Base-by-base conservation (phyloP, 225 moss, liverwort and hornwort genomes). In the Polytrichum formosum region DNA sequence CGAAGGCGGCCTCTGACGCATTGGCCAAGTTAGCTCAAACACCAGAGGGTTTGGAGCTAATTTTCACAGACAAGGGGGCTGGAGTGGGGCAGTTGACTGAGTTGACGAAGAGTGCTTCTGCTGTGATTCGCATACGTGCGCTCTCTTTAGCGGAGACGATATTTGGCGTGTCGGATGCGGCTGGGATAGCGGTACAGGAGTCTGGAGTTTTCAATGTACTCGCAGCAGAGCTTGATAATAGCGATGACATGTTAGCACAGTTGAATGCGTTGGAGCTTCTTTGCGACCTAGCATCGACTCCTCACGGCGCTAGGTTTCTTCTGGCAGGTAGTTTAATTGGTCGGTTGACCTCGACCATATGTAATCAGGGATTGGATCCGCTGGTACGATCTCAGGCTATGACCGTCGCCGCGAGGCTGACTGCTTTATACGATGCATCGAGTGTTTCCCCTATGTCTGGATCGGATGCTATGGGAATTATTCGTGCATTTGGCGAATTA, bases 221-320 rank as follows among this genome's bases (percentile, higher is more conserved):
- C 55, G 88, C 87, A 28, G 70, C 77, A 27, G 95, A 95, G 76
- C 84, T 95, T 35, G 85, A 87, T 72, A 92, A 92, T 56, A 83
- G 85, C 18, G 73, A 73, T 77, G 94, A 95, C 62, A 86, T 95
- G 78, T 87, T 95, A 6, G 89, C 84, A 67, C 95, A 95, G 79
- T 75, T 95, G 26, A 95, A 92, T 76, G 95, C 95, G 18, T 55
- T 95, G 68, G 92, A 95, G 78, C 77, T 95, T 35, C 91, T 95
- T n/a, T 90, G 91, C 60, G 92, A 92, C 69, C 70, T 95, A 54
- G 87, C 95, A 22, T 86, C 74, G 62, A 88, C 89, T 46, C 78
- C 82, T 35, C 83, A 80, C 28, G 92, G 93, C 64, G 88, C 88
- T 6, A 86, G 74, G 74, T 93, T 95, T 68, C 87, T 95, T 46